phyloP scores from a whole-genome alignment of 2,329 filamentous ascomycete genomes.

The Ascochyta koolunga region DNA sequence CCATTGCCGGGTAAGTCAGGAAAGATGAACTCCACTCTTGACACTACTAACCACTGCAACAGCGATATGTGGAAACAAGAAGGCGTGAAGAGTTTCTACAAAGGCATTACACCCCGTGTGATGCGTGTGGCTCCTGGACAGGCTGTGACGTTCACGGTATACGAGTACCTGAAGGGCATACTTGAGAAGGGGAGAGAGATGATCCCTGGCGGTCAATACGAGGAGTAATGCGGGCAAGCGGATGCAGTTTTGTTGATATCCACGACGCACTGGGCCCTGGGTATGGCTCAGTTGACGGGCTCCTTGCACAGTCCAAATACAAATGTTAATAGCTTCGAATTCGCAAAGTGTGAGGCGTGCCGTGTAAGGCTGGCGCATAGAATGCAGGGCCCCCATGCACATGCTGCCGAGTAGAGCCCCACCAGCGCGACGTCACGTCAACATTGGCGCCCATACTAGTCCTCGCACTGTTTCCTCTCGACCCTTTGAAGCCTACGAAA shows the following conservation, averaged over 20 bases:
- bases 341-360: neutral
- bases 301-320: neutral
- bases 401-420: conserved; percentile 27
- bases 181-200: conserved; percentile 56
- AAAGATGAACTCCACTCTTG: neutral
- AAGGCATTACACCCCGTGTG: conserved; percentile 95
- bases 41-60: conserved; percentile 13
- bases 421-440: conserved; percentile 33
- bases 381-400: conserved; percentile 17
- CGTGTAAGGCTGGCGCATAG: neutral
- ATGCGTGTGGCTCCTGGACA: conserved; percentile 98
- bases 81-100: conserved; percentile 94
- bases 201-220: conserved; percentile 54
- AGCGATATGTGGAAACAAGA: conserved; percentile 74
- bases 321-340: neutral
- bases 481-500: neutral
- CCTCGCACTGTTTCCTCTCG: neutral
- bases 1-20: conserved; percentile 65
- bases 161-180: conserved; percentile 58
- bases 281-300: conserved; percentile 11
- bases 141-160: conserved; percentile 72
- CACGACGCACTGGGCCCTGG: conserved; percentile 1
- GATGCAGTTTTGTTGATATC: conserved; percentile 20
- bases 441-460: conserved; percentile 23
- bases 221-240: conserved; percentile 49